A percentile compares a stretch with the other conserved stretches of the same genome.
phyloP scores from a whole-genome alignment of 2,329 filamentous ascomycete genomes.

The Arthrobotrys sinensis region DNA sequence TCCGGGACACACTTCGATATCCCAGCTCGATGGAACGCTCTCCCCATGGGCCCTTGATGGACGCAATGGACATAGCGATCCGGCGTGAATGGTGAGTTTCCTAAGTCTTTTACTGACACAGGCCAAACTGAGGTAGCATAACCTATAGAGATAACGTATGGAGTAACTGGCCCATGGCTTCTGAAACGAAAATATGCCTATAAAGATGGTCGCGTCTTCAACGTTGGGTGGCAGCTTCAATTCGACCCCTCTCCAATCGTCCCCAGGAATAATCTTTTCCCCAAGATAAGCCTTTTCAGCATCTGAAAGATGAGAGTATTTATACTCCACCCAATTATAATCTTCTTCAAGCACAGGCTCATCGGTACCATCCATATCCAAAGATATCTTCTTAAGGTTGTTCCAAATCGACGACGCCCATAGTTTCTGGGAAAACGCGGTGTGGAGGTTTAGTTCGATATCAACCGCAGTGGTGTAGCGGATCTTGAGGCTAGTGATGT shows the following conservation, averaged over 20 bases:
- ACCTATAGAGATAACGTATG: too few relatives aligned
- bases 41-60: too few relatives aligned
- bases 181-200: neutral
- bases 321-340: too few relatives aligned
- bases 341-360: too few relatives aligned
- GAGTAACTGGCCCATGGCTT: neutral
- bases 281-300: too few relatives aligned
- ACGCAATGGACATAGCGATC: neutral
- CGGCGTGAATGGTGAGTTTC: neutral
- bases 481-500: neutral
- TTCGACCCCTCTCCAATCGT: neutral
- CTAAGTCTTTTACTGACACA: neutral
- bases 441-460: neutral
- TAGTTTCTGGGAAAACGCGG: neutral
- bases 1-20: neutral
- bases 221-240: neutral
- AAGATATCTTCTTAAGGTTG: neutral
- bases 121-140: neutral
- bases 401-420: neutral
- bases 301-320: too few relatives aligned
- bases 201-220: neutral
- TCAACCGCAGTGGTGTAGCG: neutral
- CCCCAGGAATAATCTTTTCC: neutral
- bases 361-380: neutral
- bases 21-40: neutral